Conservation (phyloP, 768 basidiomycete species). For the Cytidiella melzeri region DNA sequence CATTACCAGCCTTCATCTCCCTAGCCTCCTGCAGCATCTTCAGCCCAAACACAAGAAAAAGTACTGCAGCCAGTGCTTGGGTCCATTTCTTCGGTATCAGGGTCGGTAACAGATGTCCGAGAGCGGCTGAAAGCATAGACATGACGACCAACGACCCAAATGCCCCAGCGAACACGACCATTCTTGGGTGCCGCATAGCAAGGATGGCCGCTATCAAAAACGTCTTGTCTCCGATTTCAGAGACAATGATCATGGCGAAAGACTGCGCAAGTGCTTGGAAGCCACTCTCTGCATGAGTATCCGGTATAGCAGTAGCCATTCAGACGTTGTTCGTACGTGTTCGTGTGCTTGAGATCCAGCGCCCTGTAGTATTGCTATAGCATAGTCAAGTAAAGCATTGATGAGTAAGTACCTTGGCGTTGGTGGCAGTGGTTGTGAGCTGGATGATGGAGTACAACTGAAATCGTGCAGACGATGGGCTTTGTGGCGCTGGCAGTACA, state of each 20-base stretch:
- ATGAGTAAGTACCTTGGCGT: conserved; percentile 4
- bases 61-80: conserved; percentile 53
- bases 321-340: neutral
- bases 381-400: neutral
- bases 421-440: too few relatives aligned
- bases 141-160: conserved; percentile 85
- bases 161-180: conserved; percentile 84
- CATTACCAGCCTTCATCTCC: conserved; percentile 69
- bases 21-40: conserved; percentile 87
- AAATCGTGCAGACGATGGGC: neutral
- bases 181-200: conserved; percentile 87
- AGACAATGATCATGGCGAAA: conserved; percentile 87
- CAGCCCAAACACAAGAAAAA: conserved; percentile 87
- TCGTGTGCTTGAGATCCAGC: neutral
- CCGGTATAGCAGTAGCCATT: conserved; percentile 5
- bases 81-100: conserved; percentile 66
- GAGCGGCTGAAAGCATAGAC: conserved; percentile 89
- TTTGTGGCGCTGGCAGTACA: neutral
- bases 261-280: conserved; percentile 65
- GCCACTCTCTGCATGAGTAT: conserved; percentile 18
- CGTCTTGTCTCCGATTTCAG: conserved; percentile 96
- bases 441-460: too few relatives aligned
- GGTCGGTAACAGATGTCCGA: conserved; percentile 85
- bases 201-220: conserved; percentile 83
- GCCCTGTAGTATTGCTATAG: too few relatives aligned